phyloP scores from a whole-genome alignment of 2,329 filamentous ascomycete genomes.

The Tolypocladium cylindrosporum region DNA sequence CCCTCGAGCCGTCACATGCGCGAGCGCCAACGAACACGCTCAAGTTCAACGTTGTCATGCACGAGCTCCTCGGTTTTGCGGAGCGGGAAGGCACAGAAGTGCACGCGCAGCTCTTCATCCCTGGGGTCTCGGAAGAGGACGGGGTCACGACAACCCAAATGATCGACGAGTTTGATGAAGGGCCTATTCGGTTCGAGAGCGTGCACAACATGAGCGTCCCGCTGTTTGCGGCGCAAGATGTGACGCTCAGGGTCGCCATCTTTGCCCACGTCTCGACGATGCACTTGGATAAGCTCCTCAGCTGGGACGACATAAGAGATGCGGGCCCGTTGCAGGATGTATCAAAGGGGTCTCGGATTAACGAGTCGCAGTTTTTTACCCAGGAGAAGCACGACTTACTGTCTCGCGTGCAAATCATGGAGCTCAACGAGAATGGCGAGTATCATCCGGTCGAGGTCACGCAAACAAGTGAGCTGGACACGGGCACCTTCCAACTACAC shows the following conservation, averaged over 20 bases:
- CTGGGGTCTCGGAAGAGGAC: conserved; percentile 79
- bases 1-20: conserved; percentile 86
- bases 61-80: conserved; percentile 86
- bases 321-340: conserved; percentile 48
- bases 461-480: conserved; percentile 72
- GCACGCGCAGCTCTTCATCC: conserved; percentile 93
- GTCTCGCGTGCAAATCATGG: conserved; percentile 76
- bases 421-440: conserved; percentile 82
- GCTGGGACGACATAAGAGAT: conserved; percentile 98
- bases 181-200: conserved; percentile 87
- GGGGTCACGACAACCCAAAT: conserved; percentile 93
- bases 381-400: conserved; percentile 94
- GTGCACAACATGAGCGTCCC: conserved; percentile 97
- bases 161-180: conserved; percentile 88
- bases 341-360: conserved; percentile 57
- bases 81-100: conserved; percentile 93
- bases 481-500: conserved; percentile 89
- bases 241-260: conserved; percentile 75
- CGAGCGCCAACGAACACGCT: conserved; percentile 84
- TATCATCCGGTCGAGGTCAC: conserved; percentile 90
- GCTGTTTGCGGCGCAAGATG: conserved; percentile 57
- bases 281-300: conserved; percentile 93
- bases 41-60: conserved; percentile 99
- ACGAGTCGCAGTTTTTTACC: conserved; percentile 85
- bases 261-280: conserved; percentile 86